A percentile compares a stretch with the other conserved stretches of the same genome.
These are phyloP conservation scores for Phytophthora ramorum DNA, from an alignment of 352 stramenopile species.

Conservation along the genomic window DNA sequence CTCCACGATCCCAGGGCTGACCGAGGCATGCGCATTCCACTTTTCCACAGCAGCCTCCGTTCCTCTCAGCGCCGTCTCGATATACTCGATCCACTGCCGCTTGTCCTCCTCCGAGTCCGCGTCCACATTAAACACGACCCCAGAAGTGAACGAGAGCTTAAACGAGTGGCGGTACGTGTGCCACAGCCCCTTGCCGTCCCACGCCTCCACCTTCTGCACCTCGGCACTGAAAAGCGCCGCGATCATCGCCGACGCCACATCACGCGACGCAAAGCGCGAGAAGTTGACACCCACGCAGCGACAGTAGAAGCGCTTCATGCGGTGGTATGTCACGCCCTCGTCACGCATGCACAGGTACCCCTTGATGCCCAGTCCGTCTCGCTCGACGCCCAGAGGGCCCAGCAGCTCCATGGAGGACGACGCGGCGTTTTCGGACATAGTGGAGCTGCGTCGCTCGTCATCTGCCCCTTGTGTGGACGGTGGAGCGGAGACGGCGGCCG, in stretches of 20 bases:
- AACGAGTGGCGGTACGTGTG: conserved; percentile 89
- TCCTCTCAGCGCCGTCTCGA: conserved; percentile 65
- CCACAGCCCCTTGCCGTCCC: conserved; percentile 85
- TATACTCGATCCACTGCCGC: conserved; percentile 79
- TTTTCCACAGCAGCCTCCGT: conserved; percentile 39
- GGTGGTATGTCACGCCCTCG: conserved; percentile 84
- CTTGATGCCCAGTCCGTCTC: conserved; percentile 75
- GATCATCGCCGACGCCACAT: conserved; percentile 63
- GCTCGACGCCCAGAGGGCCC: conserved; percentile 48
- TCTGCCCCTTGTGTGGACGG: conserved; percentile 22
- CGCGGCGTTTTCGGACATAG: conserved; percentile 35
- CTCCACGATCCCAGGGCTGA: conserved; percentile 48
- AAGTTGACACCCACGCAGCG: conserved; percentile 85
- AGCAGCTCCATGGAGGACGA: conserved; percentile 36
- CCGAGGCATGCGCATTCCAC: conserved; percentile 45
- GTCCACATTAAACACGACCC: conserved; percentile 80
- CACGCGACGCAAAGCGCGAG: conserved; percentile 71
- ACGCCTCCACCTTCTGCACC: conserved; percentile 79
- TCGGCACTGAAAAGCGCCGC: conserved; percentile 75
- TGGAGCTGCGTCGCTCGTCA: conserved; percentile 24
- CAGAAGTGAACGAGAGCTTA: conserved; percentile 80
- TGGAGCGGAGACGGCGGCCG: conserved; percentile 15
- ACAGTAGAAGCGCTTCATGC: conserved; percentile 89
- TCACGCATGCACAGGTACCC: conserved; percentile 84
- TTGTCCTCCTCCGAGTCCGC: conserved; percentile 86